Evolutionary conservation across 345 rosid species (phyloP).

Genomic region (Stellera chamaejasme): DNA sequence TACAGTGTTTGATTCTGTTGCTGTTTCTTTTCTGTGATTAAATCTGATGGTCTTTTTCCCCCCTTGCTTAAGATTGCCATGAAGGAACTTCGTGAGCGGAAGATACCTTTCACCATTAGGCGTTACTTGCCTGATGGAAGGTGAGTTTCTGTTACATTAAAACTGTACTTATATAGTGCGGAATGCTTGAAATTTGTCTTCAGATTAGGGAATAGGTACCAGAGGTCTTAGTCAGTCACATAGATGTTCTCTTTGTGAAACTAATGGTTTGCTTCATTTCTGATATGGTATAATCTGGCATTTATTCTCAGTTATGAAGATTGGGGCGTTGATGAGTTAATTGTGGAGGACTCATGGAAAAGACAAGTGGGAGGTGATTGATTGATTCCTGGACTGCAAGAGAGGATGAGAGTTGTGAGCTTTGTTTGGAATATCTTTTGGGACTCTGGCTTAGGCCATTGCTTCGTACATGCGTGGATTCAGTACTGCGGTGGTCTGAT

Average conservation of each 20-base stretch:
- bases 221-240: neutral
- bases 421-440: too few species aligned
- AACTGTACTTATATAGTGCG: neutral
- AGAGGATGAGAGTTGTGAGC: too few species aligned
- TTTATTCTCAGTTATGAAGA: slow-evolving; percentile 52
- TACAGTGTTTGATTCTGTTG: neutral
- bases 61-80: slow-evolving; percentile 57
- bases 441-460: too few species aligned
- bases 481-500: too few species aligned
- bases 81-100: slow-evolving; percentile 83
- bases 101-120: slow-evolving; percentile 83
- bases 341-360: slow-evolving; percentile 93
- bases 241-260: too few species aligned
- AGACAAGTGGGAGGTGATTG: slow-evolving; percentile 90
- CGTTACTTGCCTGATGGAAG: slow-evolving; percentile 84
- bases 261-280: neutral
- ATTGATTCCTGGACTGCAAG: slow-evolving; percentile 1
- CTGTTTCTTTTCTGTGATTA: neutral
- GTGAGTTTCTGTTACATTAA: slow-evolving; percentile 20
- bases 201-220: neutral
- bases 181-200: too few species aligned
- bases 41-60: neutral
- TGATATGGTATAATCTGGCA: neutral
- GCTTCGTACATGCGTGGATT: too few species aligned
- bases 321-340: slow-evolving; percentile 87